phyloP scores from a whole-genome alignment of 257 asterid species.

The Ilex asprella region DNA sequence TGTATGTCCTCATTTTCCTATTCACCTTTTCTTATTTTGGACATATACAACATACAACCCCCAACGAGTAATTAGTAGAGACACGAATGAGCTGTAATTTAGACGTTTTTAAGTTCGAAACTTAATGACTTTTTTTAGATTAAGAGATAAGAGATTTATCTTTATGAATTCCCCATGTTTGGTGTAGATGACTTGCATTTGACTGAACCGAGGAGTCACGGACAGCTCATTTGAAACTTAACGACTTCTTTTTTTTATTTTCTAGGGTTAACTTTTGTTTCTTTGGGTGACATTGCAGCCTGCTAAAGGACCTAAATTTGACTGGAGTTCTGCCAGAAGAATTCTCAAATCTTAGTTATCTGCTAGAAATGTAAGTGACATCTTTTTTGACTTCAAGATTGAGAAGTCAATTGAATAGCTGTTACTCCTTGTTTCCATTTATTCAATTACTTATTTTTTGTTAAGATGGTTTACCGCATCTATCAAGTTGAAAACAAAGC shows the following conservation, averaged over 20 bases:
- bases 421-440: not conserved
- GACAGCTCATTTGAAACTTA: too few relatives aligned
- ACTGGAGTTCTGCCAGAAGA: not conserved
- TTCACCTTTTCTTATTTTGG: not conserved
- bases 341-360: conserved; percentile 44
- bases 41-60: not conserved
- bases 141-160: not conserved
- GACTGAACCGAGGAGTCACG: not conserved
- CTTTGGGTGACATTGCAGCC: not conserved
- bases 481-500: not conserved
- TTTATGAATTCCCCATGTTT: too few relatives aligned
- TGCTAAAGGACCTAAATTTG: not conserved
- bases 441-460: not conserved
- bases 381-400: not conserved
- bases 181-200: too few relatives aligned
- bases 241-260: not conserved
- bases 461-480: conserved; percentile 10
- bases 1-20: not conserved
- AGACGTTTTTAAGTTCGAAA: not conserved
- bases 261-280: too few relatives aligned
- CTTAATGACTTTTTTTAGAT: too few relatives aligned
- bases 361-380: conserved; percentile 51
- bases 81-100: not conserved
- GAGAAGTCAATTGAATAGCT: not conserved
- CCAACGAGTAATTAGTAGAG: not conserved